Base-by-base conservation (phyloP, 2,329 filamentous ascomycete genomes). In the Bertia moriformis region DNA sequence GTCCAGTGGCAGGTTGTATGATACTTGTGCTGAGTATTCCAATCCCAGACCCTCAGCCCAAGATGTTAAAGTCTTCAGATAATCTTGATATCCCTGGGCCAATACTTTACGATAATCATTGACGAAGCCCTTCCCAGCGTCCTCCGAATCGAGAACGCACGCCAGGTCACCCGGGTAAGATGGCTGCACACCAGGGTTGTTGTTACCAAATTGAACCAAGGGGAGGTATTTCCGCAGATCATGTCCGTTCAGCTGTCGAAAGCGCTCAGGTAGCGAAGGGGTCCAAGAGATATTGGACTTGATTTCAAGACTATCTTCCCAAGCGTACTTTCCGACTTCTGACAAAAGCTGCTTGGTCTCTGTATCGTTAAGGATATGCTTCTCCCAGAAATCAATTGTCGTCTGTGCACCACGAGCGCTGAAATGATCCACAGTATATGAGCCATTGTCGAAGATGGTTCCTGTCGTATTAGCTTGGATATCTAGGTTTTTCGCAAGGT, bases 1-100 rank as follows among this genome's bases (percentile, higher is more conserved):
- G 33, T 66, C 61, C 47, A 65, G 48, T 0, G 61, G 57, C 4
- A 63, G 38, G 38, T 62, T 61, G 42, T 66, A 66, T 0, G 49
- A 51, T 1, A 57, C 44, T 42, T 66, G 63, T 1, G 51, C 44
- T 1, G 62, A 64, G 37, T 53, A 58, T 22, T 59, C 45, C 0
- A 63, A 14, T 1, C 49, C 51, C 0, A 65, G 46, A 14, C 46
- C 36, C 4, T 55, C 45, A 2, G 49, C 43, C 57, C 60, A 63
- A 2, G 47, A 33, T 2, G 43, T 52, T 2, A 61, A 39, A 3
- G 46, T 41, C 10, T 42, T 12, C 1, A 60, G 46, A 38, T 62
- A 65, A 2, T 49, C 45, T n/a, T 43, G 42, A 42, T 59, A 54
- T n/a, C n/a, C n/a, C n/a, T n/a, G n/a, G n/a, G n/a, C n/a, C n/a